Evolutionary conservation across 78 protist genomes (phyloP), one percentile per base, ranked within the genome.

Genomic region (Mastigamoeba balamuthi): DNA sequence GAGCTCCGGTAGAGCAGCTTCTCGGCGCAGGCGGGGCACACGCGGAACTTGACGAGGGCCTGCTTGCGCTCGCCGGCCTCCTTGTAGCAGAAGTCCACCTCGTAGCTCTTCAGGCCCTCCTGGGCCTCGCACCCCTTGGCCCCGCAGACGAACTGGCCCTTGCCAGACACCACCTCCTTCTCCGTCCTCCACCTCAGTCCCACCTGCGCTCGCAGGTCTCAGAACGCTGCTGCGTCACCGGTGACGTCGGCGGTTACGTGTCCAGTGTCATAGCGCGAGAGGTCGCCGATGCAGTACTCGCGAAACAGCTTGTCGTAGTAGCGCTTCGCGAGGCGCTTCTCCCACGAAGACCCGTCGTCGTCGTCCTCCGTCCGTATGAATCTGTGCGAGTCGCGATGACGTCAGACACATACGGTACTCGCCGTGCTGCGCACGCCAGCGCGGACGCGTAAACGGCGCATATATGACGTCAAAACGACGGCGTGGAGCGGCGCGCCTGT

Each of bases 141-240:
- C 65, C 86, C 85, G 76, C 92, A 90, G 76, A 69, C 0, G 35
- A 90, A 88, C 58, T 90, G 94, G 8, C 94, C 94, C 27, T 80
- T 76, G 10, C 93, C 92, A 9, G 39, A 44, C 10, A 89, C n/a
- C 0, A 90, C 93, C 63, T 90, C 94, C 1, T 30, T 17, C 42
- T 89, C 88, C 3, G 72, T 84, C 29, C 94, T n/a, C 94, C 94
- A 90, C 28, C 94, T 30, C 67, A 90, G 6, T 6, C 94, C 94
- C 28, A 83, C 65, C n/a, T 83, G n/a, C n/a, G n/a, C n/a, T n/a
- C n/a, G n/a, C n/a, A n/a, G n/a, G n/a, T n/a, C n/a, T 17, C 17
- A 17, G 35, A 48, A 48, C 35, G 17, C 35, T 48, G 35, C 17
- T 25, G 17, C 58, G 17, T 17, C 17, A 17, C 17, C 35, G 58